Conservation (phyloP, 768 basidiomycete genomes). For the Rhodotorula kratochvilovae region DNA sequence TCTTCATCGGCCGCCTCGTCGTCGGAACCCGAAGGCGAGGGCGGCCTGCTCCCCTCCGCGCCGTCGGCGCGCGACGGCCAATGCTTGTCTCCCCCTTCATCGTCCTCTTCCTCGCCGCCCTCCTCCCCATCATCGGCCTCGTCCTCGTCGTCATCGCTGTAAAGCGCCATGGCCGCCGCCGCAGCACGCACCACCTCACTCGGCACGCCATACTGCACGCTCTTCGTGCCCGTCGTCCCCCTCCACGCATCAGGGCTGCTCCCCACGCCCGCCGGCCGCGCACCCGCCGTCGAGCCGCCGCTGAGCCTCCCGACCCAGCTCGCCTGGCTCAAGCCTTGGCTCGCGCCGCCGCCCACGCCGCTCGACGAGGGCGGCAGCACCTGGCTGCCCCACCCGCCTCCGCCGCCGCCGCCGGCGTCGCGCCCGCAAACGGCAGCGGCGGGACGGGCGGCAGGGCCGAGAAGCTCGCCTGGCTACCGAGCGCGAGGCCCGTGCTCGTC, state of each 20-base stretch:
- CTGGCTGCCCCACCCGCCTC: no score
- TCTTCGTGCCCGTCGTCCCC: no score
- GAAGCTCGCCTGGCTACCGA: slow-evolving; percentile 1
- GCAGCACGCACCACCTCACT: background rate
- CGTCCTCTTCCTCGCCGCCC: background rate
- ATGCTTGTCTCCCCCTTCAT: background rate
- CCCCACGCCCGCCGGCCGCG: no score
- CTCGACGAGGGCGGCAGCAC: no score
- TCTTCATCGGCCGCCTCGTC: background rate
- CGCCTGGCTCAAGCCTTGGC: no score
- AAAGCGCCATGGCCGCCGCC: background rate
- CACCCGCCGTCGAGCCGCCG: background rate
- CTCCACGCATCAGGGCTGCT: no score
- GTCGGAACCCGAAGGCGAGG: no score
- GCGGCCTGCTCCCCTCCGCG: no score
- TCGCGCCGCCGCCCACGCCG: no score
- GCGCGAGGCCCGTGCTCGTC: background rate
- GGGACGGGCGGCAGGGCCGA: slow-evolving; percentile 5
- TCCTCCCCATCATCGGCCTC: no score
- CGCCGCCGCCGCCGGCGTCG: background rate
- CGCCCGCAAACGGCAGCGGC: slow-evolving; percentile 1
- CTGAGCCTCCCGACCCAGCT: background rate
- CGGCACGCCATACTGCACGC: no score
- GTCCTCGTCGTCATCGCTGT: background rate
- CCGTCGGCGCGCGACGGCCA: no score